A percentile compares a stretch with the other conserved stretches of the same genome.
Conservation (phyloP, 176 grass and related monocot genomes). For the Stipa capillata region DNA sequence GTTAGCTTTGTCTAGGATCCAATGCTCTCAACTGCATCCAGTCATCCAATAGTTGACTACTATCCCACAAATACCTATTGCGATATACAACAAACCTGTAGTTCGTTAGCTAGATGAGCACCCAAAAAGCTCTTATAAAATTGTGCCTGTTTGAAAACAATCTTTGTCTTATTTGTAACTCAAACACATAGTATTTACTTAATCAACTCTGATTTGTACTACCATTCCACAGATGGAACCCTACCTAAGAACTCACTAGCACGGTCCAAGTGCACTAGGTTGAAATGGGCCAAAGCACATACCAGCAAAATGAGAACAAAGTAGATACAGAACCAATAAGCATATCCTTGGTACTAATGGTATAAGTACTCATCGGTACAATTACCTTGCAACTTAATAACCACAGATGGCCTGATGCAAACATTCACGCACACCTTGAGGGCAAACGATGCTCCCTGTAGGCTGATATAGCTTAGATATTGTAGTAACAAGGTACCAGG, state of each 20-base stretch:
- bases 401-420: not conserved
- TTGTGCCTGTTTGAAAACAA: not conserved
- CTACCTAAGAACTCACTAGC: not conserved
- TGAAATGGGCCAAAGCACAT: not conserved
- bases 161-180: not conserved
- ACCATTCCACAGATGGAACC: not conserved
- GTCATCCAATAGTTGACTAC: not conserved
- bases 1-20: not conserved
- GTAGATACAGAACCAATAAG: not conserved
- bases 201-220: not conserved
- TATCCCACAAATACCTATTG: not conserved
- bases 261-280: not conserved
- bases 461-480: conserved; percentile 6
- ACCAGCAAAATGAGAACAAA: not conserved
- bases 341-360: not conserved
- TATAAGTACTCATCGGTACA: not conserved
- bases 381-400: not conserved
- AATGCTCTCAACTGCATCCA: not conserved
- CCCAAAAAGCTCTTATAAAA: not conserved
- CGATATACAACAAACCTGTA: not conserved
- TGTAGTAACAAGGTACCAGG: conserved; percentile 19
- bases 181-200: not conserved
- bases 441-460: not conserved
- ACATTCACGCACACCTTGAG: not conserved
- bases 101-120: not conserved